Conservation (phyloP, 1,284 basidiomycete species). For the Tylopilus sp. region DNA sequence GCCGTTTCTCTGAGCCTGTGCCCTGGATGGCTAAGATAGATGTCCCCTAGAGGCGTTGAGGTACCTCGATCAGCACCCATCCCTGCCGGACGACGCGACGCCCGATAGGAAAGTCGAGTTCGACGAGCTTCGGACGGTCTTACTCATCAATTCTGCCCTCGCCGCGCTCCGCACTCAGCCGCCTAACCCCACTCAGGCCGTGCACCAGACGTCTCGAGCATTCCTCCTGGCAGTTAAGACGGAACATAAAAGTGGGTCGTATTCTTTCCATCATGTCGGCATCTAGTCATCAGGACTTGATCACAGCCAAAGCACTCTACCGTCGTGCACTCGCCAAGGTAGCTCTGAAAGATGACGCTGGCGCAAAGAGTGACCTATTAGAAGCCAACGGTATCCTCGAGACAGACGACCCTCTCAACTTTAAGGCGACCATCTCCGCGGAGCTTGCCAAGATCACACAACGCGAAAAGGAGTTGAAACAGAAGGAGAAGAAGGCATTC, state of each 20-base stretch:
- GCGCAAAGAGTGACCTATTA: conserved; percentile 81
- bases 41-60: conserved; percentile 78
- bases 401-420: conserved; percentile 66
- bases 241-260: conserved; percentile 69
- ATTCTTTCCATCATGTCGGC: conserved; percentile 15
- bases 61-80: conserved; percentile 89
- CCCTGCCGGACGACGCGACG: conserved; percentile 73
- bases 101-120: conserved; percentile 69
- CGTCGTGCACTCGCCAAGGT: conserved; percentile 82
- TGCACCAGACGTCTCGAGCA: conserved; percentile 68
- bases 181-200: conserved; percentile 63
- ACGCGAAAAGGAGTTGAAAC: conserved; percentile 72
- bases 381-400: conserved; percentile 76
- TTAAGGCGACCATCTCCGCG: conserved; percentile 68
- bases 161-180: conserved; percentile 72
- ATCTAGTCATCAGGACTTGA: background rate
- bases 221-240: conserved; percentile 64
- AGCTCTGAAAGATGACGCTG: conserved; percentile 76
- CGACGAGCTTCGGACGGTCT: conserved; percentile 75
- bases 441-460: conserved; percentile 79
- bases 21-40: conserved; percentile 1
- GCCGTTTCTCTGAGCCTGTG: conserved; percentile 26
- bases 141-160: conserved; percentile 88
- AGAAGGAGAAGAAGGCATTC: conserved; percentile 82
- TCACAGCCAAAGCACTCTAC: conserved; percentile 87